A percentile compares a stretch with the other conserved stretches of the same genome.
Evolutionary conservation across 345 rosid species (phyloP).

Genomic region (Capsella bursapastoris): DNA sequence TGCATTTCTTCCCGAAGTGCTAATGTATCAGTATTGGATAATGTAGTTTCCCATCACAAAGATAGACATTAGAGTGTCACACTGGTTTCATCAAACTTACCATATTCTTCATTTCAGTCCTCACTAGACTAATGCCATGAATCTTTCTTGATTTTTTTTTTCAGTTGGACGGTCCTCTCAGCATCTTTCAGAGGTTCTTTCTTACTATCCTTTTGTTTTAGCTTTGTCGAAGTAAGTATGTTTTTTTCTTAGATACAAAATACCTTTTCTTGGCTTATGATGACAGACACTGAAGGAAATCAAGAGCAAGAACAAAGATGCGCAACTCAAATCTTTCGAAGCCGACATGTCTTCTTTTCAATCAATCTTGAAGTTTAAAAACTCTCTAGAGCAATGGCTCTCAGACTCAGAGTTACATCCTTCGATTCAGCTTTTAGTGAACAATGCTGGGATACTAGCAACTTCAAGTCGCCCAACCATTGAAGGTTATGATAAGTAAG

Average conservation of each 20-base stretch:
- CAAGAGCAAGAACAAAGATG: slow-evolving; percentile 51
- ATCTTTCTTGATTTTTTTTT: slow-evolving; percentile 32
- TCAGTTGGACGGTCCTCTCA: slow-evolving; percentile 75
- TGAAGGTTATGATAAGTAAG: slow-evolving; percentile 77
- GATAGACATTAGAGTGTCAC: neutral
- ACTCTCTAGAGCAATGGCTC: slow-evolving; percentile 76
- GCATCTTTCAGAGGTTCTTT: slow-evolving; percentile 58
- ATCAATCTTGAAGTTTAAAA: slow-evolving; percentile 66
- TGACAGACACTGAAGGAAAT: slow-evolving; percentile 63
- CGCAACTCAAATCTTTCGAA: slow-evolving; percentile 63
- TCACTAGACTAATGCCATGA: neutral
- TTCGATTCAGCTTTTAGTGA: slow-evolving; percentile 79
- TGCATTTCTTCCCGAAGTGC: neutral
- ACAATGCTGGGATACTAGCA: slow-evolving; percentile 91
- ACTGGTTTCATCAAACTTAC: neutral
- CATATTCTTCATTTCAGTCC: neutral
- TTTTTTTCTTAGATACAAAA: neutral
- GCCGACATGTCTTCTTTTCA: slow-evolving; percentile 68
- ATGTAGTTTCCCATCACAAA: too few species aligned
- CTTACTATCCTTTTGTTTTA: neutral
- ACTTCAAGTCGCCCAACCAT: slow-evolving; percentile 56
- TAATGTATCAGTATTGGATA: neutral
- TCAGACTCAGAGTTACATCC: slow-evolving; percentile 63
- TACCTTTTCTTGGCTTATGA: slow-evolving; percentile 8
- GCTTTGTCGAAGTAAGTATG: neutral